These are phyloP conservation scores for Coemansia sp. DNA, from an alignment of 192 early-diverging fungal species.

Conservation along the genomic window DNA sequence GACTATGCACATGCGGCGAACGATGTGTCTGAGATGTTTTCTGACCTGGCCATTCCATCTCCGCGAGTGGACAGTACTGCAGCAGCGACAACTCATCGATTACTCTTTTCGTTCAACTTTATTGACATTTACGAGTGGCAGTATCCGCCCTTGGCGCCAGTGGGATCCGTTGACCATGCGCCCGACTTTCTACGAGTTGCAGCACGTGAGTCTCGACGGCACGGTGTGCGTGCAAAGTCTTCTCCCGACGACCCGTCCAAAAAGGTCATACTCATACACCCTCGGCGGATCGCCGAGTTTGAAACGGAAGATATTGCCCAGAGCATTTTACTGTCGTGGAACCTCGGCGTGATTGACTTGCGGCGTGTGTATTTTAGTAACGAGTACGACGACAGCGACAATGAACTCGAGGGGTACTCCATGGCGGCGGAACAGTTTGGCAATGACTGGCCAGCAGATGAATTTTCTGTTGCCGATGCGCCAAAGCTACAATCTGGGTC, in stretches of 20 bases:
- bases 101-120: constrained; percentile 40
- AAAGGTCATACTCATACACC: constrained; percentile 35
- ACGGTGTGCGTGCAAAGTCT: constrained; percentile 21
- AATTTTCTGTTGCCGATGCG: neutral
- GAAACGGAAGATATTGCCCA: constrained; percentile 34
- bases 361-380: constrained; percentile 48
- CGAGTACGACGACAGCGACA: constrained; percentile 24
- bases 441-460: constrained; percentile 4
- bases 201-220: constrained; percentile 43
- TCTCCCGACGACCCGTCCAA: constrained; percentile 30
- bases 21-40: constrained; percentile 20
- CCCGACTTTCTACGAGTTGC: constrained; percentile 44
- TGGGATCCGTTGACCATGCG: constrained; percentile 16
- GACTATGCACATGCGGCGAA: neutral
- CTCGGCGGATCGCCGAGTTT: constrained; percentile 11
- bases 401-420: neutral
- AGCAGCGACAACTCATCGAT: neutral
- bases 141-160: constrained; percentile 30
- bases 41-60: constrained; percentile 8
- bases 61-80: neutral
- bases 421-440: neutral
- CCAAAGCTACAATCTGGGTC: constrained; percentile 3
- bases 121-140: constrained; percentile 52
- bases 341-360: constrained; percentile 46
- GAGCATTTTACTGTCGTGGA: constrained; percentile 41